A percentile compares a stretch with the other conserved stretches of the same genome.
Evolutionary conservation across 768 basidiomycete genomes (phyloP).

Genomic region (Strobilomyces dryophilus): DNA sequence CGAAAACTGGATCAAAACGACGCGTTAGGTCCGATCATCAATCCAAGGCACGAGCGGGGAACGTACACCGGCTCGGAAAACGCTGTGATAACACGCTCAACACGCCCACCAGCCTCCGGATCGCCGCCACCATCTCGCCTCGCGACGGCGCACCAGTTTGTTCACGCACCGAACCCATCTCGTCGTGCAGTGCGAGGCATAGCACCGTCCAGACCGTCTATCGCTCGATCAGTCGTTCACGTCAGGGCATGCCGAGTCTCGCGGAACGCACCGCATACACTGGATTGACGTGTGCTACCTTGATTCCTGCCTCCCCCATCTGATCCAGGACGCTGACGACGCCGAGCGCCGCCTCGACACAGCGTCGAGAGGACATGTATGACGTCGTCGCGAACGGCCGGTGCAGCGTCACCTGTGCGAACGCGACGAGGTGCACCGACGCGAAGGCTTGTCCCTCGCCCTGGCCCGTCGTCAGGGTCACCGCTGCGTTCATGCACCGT

Average conservation of each 20-base stretch:
- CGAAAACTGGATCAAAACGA: conserved; percentile 12
- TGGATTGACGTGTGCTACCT: conserved; percentile 10
- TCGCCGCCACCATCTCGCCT: conserved; percentile 10
- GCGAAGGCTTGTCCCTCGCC: conserved; percentile 4
- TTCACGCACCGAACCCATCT: conserved; percentile 16
- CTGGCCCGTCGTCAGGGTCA: conserved; percentile 1
- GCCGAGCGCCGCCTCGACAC: conserved; percentile 13
- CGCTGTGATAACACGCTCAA: conserved; percentile 17
- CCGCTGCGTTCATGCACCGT: conserved; percentile 12
- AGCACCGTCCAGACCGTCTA: conserved; percentile 24
- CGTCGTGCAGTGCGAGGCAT: conserved; percentile 20
- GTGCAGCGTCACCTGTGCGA: conserved; percentile 26
- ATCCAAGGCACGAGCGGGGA: background rate
- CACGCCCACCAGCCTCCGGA: conserved; percentile 13
- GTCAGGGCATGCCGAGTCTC: too few species aligned
- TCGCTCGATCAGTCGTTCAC: too few species aligned
- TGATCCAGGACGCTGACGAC: conserved; percentile 15
- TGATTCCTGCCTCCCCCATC: conserved; percentile 1
- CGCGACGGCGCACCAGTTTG: background rate
- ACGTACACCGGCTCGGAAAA: conserved; percentile 21
- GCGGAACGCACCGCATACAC: conserved; percentile 13
- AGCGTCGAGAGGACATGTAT: conserved; percentile 13
- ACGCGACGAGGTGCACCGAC: conserved; percentile 19
- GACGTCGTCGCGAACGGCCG: conserved; percentile 12
- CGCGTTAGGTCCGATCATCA: background rate